Base-by-base conservation (phyloP, 179 eudicot species). In the Silene coronaria region DNA sequence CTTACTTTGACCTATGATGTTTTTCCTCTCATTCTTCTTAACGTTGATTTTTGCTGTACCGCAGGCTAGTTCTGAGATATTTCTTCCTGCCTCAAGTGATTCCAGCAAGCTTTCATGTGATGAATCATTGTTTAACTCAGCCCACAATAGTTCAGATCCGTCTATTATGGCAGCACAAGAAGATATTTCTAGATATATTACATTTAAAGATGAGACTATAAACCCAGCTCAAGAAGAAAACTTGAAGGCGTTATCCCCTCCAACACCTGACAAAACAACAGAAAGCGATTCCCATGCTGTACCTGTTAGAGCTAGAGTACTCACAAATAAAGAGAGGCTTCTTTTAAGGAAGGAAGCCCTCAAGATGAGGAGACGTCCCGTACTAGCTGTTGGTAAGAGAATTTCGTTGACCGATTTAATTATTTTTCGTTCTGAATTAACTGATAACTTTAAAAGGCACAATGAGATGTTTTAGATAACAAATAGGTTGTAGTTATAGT, bases 311-410 rank as follows among this genome's bases (percentile, higher is more conserved):
- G 84, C 88, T 71, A 76, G 53, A 75, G 81, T 84, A 63, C 93
- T 96, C 80, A 88, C 98, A 53, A 96, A 91, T 74, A 93, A 77
- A 85, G 99, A 96, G 74, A 91, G 96, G 85, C 96, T 96, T 76
- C 85, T 89, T 78, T 73, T 96, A 77, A 81, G 99, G 67, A 89
- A 90, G 82, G 94, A 91, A 76, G 99, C 98, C 72, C 92, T 93
- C 46, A 85, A 74, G 86, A 83, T 84, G 87, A 91, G 69, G 82
- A 91, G 76, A 76, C 88, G 86, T 45, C 98, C 96, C 64, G 84
- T 96, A 74, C 82, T 96, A 71, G 97, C 98, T 72, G 84, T 96
- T 70, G 99, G 99, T 96, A 88, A 88, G 75, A 69, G 57, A 63
- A 27, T 36, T 58, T 58, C 14, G 46, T 14, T 27, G 19, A 55